Evolutionary conservation across 495 filamentous ascomycete species (phyloP), one percentile per base, ranked within the genome.

Genomic region (Xylaria palmicola): DNA sequence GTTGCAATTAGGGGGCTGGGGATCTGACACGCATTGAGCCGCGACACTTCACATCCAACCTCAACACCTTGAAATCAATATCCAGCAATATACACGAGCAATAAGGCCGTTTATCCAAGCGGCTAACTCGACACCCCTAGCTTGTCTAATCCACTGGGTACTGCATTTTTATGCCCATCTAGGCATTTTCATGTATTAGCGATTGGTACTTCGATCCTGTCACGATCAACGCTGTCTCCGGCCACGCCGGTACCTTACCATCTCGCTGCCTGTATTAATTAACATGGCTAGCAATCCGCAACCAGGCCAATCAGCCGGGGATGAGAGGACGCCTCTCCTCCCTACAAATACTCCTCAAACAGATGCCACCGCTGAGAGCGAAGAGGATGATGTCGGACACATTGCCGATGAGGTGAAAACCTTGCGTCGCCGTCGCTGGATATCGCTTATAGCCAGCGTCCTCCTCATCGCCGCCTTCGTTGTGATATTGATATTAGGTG

Each of bases 391-490:
- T 27, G 32, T 47, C 50, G 41, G 17, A 27, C 39, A 60, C 39
- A 45, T 36, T 6, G 13, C 59, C 34, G 24, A 55, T 13, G 62
- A 66, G 47, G 44, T 59, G 60, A 67, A 62, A 56, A 60, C 58
- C 26, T 65, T 52, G 63, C 68, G 57, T 44, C 66, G 64, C 34
- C 69, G 69, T 40, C 69, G 69, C 15, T 72, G 69, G 69, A 62
- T 72, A 58, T 72, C 69, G 6, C 60, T 72, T n/a, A 17, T 72
- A 49, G 69, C 53, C 43, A 72, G 69, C 56, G 43, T 34, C 20
- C 49, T 69, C 17, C 49, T 72, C 50, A 66, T 72, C 47, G 3
- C 67, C 48, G 62, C 50, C 43, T 72, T 72, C 43, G 44, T 72
- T 29, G 60, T 66, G 26, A 67, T 69, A 44, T 60, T 71, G 27